These are phyloP conservation scores for Candida wancherniae DNA, from an alignment of 805 yeast genomes.

Conservation along the genomic window DNA sequence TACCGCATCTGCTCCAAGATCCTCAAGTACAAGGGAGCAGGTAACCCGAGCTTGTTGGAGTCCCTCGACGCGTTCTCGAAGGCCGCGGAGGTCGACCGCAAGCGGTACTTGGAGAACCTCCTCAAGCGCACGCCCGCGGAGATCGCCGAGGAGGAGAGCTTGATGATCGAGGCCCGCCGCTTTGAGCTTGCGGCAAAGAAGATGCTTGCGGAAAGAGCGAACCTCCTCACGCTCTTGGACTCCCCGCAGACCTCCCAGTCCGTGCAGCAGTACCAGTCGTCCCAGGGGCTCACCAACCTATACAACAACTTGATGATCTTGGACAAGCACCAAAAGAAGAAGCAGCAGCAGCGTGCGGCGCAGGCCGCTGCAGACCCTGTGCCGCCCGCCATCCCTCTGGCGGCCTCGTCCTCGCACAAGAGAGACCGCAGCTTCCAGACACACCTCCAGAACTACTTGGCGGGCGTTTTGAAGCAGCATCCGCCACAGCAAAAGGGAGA, in stretches of 20 bases:
- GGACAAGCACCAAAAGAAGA: constrained; percentile 56
- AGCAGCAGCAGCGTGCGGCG: constrained; percentile 40
- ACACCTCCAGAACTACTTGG: constrained; percentile 40
- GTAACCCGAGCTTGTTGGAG: constrained; percentile 48
- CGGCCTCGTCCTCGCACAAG: constrained; percentile 46
- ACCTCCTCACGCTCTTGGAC: constrained; percentile 72
- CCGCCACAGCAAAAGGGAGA: constrained; percentile 31
- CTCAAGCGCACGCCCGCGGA: constrained; percentile 89
- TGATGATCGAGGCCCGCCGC: constrained; percentile 87
- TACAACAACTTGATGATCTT: constrained; percentile 71
- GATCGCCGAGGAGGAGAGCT: constrained; percentile 94
- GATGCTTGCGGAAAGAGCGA: constrained; percentile 77
- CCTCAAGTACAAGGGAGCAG: constrained; percentile 38
- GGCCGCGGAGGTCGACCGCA: constrained; percentile 71
- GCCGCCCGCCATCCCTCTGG: constrained; percentile 52
- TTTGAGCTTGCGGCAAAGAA: constrained; percentile 90
- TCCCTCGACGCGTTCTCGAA: constrained; percentile 62
- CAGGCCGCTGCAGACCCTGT: constrained; percentile 38
- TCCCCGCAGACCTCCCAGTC: constrained; percentile 78
- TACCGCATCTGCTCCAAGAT: constrained; percentile 58
- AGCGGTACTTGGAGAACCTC: constrained; percentile 70
- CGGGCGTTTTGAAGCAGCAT: constrained; percentile 33
- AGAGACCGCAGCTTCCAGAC: constrained; percentile 41
- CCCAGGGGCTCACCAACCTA: constrained; percentile 85
- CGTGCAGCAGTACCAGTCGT: constrained; percentile 69